Percentiles rank a stretch among this genome's conserved stretches.
Conservation (phyloP, 2,329 filamentous ascomycete genomes). For the Microdochium nivale region DNA sequence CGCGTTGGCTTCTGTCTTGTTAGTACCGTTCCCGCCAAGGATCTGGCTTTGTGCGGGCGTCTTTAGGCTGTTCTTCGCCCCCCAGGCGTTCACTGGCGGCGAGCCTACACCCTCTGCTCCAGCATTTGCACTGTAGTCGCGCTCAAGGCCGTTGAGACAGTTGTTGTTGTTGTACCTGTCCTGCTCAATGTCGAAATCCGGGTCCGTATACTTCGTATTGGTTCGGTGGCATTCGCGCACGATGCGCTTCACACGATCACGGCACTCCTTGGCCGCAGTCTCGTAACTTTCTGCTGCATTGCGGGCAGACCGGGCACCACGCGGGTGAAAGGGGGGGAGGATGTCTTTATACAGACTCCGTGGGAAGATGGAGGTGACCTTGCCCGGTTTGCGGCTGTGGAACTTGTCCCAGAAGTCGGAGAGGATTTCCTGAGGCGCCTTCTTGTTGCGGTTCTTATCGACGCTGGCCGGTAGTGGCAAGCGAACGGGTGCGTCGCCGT, state of each 20-base stretch:
- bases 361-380: slow-evolving; percentile 35
- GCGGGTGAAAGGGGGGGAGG: slow-evolving; percentile 14
- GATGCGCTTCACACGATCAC: slow-evolving; percentile 27
- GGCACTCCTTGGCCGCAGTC: slow-evolving; percentile 31
- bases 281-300: slow-evolving; percentile 34
- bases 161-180: slow-evolving; percentile 14
- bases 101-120: slow-evolving; percentile 2
- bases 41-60: slow-evolving; percentile 5
- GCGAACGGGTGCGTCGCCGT: slow-evolving; percentile 1
- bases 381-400: slow-evolving; percentile 29
- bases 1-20: slow-evolving; percentile 3
- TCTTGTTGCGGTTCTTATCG: slow-evolving; percentile 11
- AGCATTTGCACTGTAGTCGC: slow-evolving; percentile 3
- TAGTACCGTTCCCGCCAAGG: neutral
- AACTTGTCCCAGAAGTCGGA: slow-evolving; percentile 33
- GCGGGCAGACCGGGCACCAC: slow-evolving; percentile 18
- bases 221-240: slow-evolving; percentile 34
- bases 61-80: slow-evolving; percentile 13
- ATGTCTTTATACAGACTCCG: slow-evolving; percentile 27
- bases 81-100: slow-evolving; percentile 8
- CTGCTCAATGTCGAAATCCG: slow-evolving; percentile 33
- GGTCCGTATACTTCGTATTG: slow-evolving; percentile 35
- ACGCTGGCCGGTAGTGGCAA: slow-evolving; percentile 1
- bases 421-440: slow-evolving; percentile 29
- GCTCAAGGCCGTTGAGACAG: slow-evolving; percentile 15